Evolutionary conservation across 768 basidiomycete genomes (phyloP).

Genomic region (Russula vinacea): DNA sequence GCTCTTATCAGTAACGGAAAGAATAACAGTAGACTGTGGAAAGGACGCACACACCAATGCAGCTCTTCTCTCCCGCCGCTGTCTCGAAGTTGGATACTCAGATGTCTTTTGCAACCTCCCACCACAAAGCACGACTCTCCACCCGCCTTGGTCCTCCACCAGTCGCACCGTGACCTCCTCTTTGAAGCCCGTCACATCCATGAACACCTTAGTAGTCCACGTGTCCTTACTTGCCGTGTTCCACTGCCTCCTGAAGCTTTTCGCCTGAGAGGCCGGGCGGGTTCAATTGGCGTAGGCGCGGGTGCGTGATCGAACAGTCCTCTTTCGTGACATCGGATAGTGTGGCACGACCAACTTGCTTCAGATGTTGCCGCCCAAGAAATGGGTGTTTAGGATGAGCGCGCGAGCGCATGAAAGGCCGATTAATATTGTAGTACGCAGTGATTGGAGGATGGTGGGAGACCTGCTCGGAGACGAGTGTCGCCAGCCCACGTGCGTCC

Average conservation of each 20-base stretch:
- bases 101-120: conserved; percentile 85
- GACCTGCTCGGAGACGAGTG: conserved; percentile 88
- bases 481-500: conserved; percentile 83
- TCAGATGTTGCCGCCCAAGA: no score
- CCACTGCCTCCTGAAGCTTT: conserved; percentile 80
- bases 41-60: conserved; percentile 67
- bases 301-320: conserved; percentile 87
- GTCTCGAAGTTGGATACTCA: conserved; percentile 85
- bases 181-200: conserved; percentile 68
- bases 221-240: conserved; percentile 58
- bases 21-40: background rate
- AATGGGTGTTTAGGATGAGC: conserved; percentile 36
- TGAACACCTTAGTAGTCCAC: conserved; percentile 55
- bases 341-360: no score
- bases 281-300: conserved; percentile 85
- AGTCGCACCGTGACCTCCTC: conserved; percentile 66
- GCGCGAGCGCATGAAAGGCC: no score
- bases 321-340: conserved; percentile 59
- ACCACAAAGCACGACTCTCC: conserved; percentile 88
- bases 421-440: conserved; percentile 81
- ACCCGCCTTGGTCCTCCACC: conserved; percentile 67
- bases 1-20: background rate
- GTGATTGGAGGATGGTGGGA: conserved; percentile 92
- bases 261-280: conserved; percentile 34
- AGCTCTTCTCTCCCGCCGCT: conserved; percentile 83